Base-by-base conservation (phyloP, 176 grass and related monocot genomes). In the Phragmites australis region DNA sequence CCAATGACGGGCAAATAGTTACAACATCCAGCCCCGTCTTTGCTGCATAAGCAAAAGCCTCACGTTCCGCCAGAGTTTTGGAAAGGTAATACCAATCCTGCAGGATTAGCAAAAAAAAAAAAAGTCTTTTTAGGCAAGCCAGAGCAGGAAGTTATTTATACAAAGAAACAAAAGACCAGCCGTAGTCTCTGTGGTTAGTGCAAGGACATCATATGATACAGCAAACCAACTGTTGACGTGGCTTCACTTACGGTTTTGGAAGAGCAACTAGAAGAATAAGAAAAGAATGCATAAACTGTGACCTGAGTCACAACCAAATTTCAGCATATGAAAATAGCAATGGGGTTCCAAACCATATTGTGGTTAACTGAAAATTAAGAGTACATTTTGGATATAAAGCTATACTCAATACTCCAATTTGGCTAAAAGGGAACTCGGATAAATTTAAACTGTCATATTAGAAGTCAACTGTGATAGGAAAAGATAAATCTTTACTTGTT, bases 1-100 rank as follows among this genome's bases (percentile, higher is more conserved):
- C 81, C 16, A 52, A 6, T 29, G 82, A 29, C 1, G 89, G 89
- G 8, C 69, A 85, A 41, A 88, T 32, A 58, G 81, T 85, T 67
- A 88, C 85, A 64, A 88, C 17, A 19, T 91, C 85, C 49, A 88
- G 18, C 29, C 72, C 89, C 14, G 72, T 85, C 70, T 84, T 88
- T 44, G 54, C 77, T 67, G 71, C 76, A 74, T 81, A 91, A 81
- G 77, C 31, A 64, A 81, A 84, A 52, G 77, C 81, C 37, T 84
- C 89, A 21, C 65, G 71, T 79, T 91, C 89, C 12, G 85, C 77
- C 25, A 73, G 8, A 8, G 85, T 91, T 87, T 91, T 91, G 19
- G 89, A 91, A 47, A 91, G 70, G 21, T 9, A 81, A 65, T 91
- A 91, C 82, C 90, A 91, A 68, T 91, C 83, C 86, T 91, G 90